phyloP scores from a whole-genome alignment of 176 grass and related monocot species.

The Oryza coarctata region DNA sequence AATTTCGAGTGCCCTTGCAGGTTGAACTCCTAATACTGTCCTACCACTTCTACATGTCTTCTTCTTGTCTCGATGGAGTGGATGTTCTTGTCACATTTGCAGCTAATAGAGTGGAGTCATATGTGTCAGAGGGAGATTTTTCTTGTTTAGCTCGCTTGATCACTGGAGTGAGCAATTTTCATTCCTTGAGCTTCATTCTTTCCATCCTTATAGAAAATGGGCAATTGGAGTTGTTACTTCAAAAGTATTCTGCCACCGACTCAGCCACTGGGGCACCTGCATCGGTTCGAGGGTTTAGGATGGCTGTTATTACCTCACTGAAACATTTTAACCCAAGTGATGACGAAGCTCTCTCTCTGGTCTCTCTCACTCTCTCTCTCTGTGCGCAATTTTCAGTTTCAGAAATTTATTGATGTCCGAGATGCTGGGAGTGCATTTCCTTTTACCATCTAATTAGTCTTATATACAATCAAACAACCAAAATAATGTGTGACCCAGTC shows the following conservation, averaged over 20 bases:
- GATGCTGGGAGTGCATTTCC: background rate
- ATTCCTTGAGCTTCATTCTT: constrained; percentile 95
- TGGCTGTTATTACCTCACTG: constrained; percentile 90
- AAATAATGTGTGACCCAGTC: background rate
- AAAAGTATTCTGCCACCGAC: constrained; percentile 86
- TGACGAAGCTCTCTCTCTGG: constrained; percentile 80
- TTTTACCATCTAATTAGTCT: background rate
- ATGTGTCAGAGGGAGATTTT: constrained; percentile 77
- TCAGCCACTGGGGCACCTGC: constrained; percentile 69
- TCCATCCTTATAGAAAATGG: constrained; percentile 94
- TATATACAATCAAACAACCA: background rate
- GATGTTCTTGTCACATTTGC: constrained; percentile 93
- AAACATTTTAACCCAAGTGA: constrained; percentile 80
- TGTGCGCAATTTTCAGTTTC: background rate
- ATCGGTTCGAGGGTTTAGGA: constrained; percentile 79
- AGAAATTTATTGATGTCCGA: background rate
- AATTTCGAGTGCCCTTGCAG: constrained; percentile 44
- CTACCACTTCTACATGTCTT: constrained; percentile 90
- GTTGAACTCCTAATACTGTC: constrained; percentile 96
- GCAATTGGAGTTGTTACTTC: constrained; percentile 80
- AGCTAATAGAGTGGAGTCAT: constrained; percentile 94
- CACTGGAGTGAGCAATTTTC: constrained; percentile 96
- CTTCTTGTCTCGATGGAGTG: constrained; percentile 88
- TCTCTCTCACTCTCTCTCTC: constrained; percentile 32
- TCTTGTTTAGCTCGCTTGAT: constrained; percentile 78